A percentile compares a stretch with the other conserved stretches of the same genome.
Conservation (phyloP, 352 stramenopile genomes). For the Globisporangium ultimum region DNA sequence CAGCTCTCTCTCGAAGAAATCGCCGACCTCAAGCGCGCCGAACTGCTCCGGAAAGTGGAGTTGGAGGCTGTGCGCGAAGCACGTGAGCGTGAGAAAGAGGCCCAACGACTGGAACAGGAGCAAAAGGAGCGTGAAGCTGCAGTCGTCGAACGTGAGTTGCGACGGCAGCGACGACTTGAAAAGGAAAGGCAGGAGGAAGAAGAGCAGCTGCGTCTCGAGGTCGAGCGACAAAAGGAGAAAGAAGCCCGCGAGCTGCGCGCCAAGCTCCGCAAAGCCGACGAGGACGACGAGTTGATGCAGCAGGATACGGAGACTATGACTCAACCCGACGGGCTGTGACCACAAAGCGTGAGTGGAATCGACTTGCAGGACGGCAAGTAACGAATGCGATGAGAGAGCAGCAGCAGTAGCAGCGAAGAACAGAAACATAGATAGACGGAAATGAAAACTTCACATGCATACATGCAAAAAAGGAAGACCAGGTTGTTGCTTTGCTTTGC, state of each 20-base stretch:
- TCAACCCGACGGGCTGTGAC: too few species aligned
- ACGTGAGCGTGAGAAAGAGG: conserved; percentile 51
- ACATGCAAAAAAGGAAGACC: too few species aligned
- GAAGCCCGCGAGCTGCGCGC: conserved; percentile 49
- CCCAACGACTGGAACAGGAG: conserved; percentile 42
- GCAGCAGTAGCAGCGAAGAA: too few species aligned
- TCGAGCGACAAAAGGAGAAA: conserved; percentile 41
- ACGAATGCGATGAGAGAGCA: too few species aligned
- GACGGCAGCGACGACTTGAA: conserved; percentile 55
- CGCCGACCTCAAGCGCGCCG: conserved; percentile 61
- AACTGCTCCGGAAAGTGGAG: conserved; percentile 69
- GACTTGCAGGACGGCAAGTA: too few species aligned
- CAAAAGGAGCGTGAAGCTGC: conserved; percentile 55
- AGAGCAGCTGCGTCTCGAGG: conserved; percentile 24
- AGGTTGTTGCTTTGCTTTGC: too few species aligned
- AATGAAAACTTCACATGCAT: too few species aligned
- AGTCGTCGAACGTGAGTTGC: conserved; percentile 45
- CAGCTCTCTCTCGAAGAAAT: conserved; percentile 61
- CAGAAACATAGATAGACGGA: too few species aligned
- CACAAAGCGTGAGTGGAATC: too few species aligned
- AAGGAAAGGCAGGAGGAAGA: conserved; percentile 54
- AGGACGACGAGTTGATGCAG: conserved; percentile 20
- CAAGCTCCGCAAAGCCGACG: conserved; percentile 35
- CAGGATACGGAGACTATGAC: too few species aligned
- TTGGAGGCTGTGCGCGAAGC: conserved; percentile 53